Conservation (phyloP, 768 basidiomycete species). For the Cystofilobasidium bisporidii region DNA sequence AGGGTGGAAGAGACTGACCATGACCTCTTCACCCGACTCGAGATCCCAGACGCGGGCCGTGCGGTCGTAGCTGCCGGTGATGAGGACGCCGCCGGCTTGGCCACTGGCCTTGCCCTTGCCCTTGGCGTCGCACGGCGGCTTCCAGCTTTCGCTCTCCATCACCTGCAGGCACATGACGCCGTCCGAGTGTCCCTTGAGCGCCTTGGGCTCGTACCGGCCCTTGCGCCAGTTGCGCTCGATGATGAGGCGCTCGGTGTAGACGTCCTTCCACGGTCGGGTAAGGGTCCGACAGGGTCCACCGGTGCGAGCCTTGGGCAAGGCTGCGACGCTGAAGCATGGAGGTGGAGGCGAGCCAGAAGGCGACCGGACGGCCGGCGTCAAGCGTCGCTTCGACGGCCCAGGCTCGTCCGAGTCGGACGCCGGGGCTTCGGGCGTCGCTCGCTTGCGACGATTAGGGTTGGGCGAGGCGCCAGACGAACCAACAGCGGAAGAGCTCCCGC, state of each 20-base stretch:
- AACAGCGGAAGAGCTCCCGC: slow-evolving; percentile 35
- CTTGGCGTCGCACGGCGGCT: not conserved
- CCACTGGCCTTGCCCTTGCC: slow-evolving; percentile 3
- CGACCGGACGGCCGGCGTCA: not conserved
- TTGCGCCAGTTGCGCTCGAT: slow-evolving; percentile 96
- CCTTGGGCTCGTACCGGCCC: slow-evolving; percentile 74
- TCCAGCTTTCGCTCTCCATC: slow-evolving; percentile 20
- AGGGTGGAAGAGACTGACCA: slow-evolving; percentile 41
- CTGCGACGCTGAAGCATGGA: not conserved
- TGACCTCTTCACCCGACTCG: slow-evolving; percentile 75
- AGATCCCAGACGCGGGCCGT: slow-evolving; percentile 94
- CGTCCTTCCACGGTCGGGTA: slow-evolving; percentile 94
- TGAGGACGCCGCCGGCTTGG: slow-evolving; percentile 50
- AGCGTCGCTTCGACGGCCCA: slow-evolving; percentile 5
- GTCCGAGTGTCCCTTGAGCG: slow-evolving; percentile 84
- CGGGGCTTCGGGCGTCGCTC: not conserved
- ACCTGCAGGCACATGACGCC: slow-evolving; percentile 90
- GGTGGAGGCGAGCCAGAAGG: slow-evolving; percentile 10
- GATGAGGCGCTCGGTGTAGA: slow-evolving; percentile 92
- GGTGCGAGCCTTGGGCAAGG: not conserved
- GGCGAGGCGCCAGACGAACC: slow-evolving; percentile 38
- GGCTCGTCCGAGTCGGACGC: not conserved
- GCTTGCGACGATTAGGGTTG: not conserved
- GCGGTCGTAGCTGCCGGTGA: slow-evolving; percentile 95
- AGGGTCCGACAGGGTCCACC: slow-evolving; percentile 16